These are phyloP conservation scores for Sugiyamaella xylanicola DNA, from an alignment of 1,139 yeast genomes.

Conservation along the genomic window DNA sequence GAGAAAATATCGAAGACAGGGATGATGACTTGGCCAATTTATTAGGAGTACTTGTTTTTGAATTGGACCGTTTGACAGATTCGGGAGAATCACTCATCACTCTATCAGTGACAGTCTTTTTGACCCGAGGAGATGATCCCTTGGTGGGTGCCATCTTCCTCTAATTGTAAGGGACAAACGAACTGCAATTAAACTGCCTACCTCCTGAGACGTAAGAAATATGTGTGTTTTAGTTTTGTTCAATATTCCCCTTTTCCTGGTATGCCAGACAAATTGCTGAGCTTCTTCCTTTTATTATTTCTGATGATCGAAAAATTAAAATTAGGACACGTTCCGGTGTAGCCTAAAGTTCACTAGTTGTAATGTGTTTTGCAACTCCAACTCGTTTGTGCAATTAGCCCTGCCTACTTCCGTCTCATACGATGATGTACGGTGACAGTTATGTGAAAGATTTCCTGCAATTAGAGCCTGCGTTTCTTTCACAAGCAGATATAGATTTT, in stretches of 20 bases:
- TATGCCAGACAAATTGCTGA: too few species aligned
- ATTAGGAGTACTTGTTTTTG: slow-evolving; percentile 14
- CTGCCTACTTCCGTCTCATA: not conserved
- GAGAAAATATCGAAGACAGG: slow-evolving; percentile 29
- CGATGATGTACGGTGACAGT: too few species aligned
- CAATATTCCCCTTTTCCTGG: too few species aligned
- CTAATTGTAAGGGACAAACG: not conserved
- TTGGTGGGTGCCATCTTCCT: not conserved
- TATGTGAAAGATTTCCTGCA: slow-evolving; percentile 7
- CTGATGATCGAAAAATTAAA: too few species aligned
- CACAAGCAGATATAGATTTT: slow-evolving; percentile 3
- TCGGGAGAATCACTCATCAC: not conserved
- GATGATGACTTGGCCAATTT: slow-evolving; percentile 20
- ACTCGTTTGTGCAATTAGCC: not conserved
- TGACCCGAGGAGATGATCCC: not conserved
- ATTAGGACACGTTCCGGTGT: too few species aligned
- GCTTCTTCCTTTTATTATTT: too few species aligned
- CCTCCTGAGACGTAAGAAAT: too few species aligned
- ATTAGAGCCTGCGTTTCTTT: slow-evolving; percentile 12
- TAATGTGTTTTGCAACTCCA: not conserved
- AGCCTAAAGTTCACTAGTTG: too few species aligned
- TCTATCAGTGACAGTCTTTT: not conserved
- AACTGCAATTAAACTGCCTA: too few species aligned
- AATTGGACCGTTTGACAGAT: not conserved
- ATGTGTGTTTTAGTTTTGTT: too few species aligned